Evolutionary conservation across 352 stramenopile genomes (phyloP), one percentile per base, ranked within the genome.

Genomic region (Lagenidium giganteum): DNA sequence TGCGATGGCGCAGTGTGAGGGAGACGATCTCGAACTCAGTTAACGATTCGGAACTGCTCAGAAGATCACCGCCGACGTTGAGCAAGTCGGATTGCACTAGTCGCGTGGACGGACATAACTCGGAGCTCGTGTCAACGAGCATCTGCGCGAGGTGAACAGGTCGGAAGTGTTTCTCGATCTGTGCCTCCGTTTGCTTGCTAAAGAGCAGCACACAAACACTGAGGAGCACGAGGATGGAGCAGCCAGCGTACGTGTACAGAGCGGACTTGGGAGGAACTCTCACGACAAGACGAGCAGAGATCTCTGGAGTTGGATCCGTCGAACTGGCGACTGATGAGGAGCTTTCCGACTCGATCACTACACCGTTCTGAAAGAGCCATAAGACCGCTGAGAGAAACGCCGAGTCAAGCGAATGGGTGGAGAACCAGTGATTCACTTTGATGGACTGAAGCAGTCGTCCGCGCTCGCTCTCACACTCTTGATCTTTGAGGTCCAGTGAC

Each of bases 1-100:
- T n/a, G 12, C 53, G 46, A 18, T 62, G 53, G 14, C 46, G 45
- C 35, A 62, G 41, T 9, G 53, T 62, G 20, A 62, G 25, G 9
- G 53, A 52, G 20, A 53, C 27, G 22, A 62, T 51, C 23, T 62
- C 53, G 29, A 62, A 62, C 30, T 62, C 53, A 8, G 17, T 34
- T 16, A 62, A 20, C 1, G 16, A 27, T 13, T 46, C 53, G 22
- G 53, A 62, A 21, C 47, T 55, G 26, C 34, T 30, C 9, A 62
- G 40, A 4, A 56, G 11, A 7, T 56, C 53, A 18, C 53, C 53
- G 23, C 46, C 42, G 24, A 62, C 12, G 23, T 54, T 45, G 9
- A 62, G 46, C 23, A 62, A 22, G 38, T 62, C 53, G 16, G 53
- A 42, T 21, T 54, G 39, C 30, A 62, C 16, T 8, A 62, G 29